Percentiles rank a stretch among this genome's conserved stretches.
phyloP scores from a whole-genome alignment of 116 monocot species.

The Iris pallida region DNA sequence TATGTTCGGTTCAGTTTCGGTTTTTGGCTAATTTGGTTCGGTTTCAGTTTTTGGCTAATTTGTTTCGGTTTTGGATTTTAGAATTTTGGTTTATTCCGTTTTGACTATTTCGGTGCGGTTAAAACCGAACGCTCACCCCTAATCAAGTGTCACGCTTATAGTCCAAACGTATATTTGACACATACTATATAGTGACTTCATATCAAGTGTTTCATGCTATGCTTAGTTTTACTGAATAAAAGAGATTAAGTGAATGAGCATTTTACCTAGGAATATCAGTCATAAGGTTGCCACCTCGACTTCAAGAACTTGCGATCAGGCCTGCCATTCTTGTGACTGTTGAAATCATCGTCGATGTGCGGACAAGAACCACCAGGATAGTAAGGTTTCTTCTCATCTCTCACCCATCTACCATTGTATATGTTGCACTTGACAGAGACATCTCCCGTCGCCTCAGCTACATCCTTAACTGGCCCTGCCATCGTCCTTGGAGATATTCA shows the following conservation, averaged over 20 bases:
- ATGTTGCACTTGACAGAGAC: conserved; percentile 45
- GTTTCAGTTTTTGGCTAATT: no score
- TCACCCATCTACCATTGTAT: conserved; percentile 71
- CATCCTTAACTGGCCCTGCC: neutral
- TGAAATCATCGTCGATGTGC: conserved; percentile 52
- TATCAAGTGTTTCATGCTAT: neutral
- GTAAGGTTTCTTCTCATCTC: conserved; percentile 40
- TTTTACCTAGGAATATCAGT: conserved; percentile 62
- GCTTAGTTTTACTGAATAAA: neutral
- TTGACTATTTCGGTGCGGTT: no score
- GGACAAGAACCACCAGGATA: conserved; percentile 71
- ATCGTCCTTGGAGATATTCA: neutral
- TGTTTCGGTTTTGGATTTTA: no score
- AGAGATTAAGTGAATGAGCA: neutral
- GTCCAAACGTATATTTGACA: no score
- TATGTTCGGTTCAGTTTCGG: no score
- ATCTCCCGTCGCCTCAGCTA: neutral
- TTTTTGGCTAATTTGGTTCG: no score
- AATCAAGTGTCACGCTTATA: no score
- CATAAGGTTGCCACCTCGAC: conserved; percentile 84
- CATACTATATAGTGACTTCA: neutral
- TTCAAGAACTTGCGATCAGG: conserved; percentile 65
- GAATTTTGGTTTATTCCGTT: no score
- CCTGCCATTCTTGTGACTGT: conserved; percentile 78
- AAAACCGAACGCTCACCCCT: no score